phyloP scores from a whole-genome alignment of 1,284 basidiomycete genomes.

The Apiotrichum mycotoxinovorans region DNA sequence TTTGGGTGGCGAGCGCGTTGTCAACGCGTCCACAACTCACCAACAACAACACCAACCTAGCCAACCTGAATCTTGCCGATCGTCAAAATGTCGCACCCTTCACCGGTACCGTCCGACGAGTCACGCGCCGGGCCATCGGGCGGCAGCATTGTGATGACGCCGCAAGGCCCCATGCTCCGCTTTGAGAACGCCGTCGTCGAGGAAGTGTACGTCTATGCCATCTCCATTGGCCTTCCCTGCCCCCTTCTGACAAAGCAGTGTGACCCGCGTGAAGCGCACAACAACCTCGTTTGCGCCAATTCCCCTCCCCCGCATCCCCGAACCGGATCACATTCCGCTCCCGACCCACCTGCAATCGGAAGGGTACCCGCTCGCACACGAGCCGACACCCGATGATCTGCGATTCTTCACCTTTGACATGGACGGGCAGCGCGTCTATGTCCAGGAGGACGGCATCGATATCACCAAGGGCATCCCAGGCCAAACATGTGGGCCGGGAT shows the following conservation, averaged over 20 bases:
- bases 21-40: too few relatives aligned
- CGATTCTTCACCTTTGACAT: conserved; percentile 41
- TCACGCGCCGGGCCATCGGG: background rate
- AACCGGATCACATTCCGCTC: conserved; percentile 29
- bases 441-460: conserved; percentile 37
- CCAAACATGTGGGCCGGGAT: conserved; percentile 16
- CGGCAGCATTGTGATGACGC: conserved; percentile 13
- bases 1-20: too few relatives aligned
- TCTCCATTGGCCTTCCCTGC: background rate
- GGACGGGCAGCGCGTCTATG: conserved; percentile 38
- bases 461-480: conserved; percentile 4
- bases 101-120: background rate
- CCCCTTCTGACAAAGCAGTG: conserved; percentile 18
- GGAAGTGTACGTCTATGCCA: conserved; percentile 39
- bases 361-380: conserved; percentile 40
- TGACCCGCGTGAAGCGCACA: conserved; percentile 43
- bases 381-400: conserved; percentile 44
- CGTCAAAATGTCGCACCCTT: conserved; percentile 1
- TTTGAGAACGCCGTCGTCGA: conserved; percentile 47
- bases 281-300: conserved; percentile 47
- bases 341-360: conserved; percentile 31
- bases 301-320: conserved; percentile 39
- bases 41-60: too few relatives aligned
- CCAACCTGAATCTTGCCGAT: too few relatives aligned
- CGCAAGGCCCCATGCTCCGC: conserved; percentile 29